Percentiles rank a stretch among this genome's conserved stretches.
These are phyloP conservation scores for Spencermartinsiella ligniputridi DNA, from an alignment of 1,139 yeast genomes.

Conservation along the genomic window DNA sequence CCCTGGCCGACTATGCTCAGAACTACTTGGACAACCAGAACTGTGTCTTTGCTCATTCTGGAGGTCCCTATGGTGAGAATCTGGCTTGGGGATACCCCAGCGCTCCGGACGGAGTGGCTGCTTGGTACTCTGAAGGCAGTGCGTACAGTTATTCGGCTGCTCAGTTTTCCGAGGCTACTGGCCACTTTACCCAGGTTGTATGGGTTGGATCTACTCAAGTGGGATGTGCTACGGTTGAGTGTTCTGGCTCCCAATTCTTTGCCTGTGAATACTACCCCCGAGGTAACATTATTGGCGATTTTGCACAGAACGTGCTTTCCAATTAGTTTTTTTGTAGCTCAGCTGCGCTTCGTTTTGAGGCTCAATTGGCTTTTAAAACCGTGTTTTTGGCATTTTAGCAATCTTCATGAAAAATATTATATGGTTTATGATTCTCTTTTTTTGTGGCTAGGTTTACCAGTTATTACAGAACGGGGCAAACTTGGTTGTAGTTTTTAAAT, in stretches of 20 bases:
- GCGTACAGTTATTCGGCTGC: conserved; percentile 51
- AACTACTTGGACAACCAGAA: conserved; percentile 54
- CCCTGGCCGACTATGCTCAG: conserved; percentile 64
- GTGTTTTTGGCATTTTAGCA: not conserved
- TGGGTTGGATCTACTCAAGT: conserved; percentile 68
- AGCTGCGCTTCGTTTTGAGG: no score
- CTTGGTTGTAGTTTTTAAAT: not conserved
- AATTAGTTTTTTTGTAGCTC: not conserved
- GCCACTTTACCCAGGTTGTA: conserved; percentile 83
- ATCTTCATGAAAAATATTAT: not conserved
- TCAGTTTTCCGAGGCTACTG: conserved; percentile 40
- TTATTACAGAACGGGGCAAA: not conserved
- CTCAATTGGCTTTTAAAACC: no score
- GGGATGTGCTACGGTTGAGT: conserved; percentile 61
- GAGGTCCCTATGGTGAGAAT: conserved; percentile 82
- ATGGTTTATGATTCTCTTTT: not conserved
- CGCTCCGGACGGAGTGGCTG: conserved; percentile 60
- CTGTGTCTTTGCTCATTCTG: conserved; percentile 75
- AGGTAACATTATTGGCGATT: conserved; percentile 41
- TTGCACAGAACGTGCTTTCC: conserved; percentile 45
- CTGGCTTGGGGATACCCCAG: conserved; percentile 66
- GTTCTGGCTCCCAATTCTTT: conserved; percentile 31
- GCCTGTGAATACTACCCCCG: conserved; percentile 40
- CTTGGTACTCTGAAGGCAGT: conserved; percentile 71
- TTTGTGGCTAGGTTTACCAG: not conserved